Evolutionary conservation across 345 rosid species (phyloP).

Genomic region (Populus pruinosa): DNA sequence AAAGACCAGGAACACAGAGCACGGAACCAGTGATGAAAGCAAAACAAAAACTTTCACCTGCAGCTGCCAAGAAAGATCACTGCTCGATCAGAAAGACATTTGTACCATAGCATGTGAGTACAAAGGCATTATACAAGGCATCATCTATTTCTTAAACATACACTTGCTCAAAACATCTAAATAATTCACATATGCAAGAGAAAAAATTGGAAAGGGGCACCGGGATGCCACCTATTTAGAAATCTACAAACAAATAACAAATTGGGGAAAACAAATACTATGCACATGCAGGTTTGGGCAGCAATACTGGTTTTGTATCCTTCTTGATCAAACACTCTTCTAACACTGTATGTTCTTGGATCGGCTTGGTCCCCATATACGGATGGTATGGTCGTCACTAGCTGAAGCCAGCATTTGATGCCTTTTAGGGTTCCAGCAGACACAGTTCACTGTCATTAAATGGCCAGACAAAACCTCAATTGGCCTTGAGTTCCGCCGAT

Average conservation of each 20-base stretch:
- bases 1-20: no score
- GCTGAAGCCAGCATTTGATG: constrained; percentile 81
- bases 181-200: constrained; percentile 1
- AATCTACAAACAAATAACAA: constrained; percentile 19
- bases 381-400: constrained; percentile 74
- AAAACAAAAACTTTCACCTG: neutral
- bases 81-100: neutral
- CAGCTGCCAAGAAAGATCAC: neutral
- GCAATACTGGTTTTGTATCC: neutral
- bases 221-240: constrained; percentile 18
- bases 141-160: neutral
- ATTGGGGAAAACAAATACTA: constrained; percentile 9
- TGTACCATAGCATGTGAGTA: neutral
- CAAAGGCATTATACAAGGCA: neutral
- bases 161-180: neutral
- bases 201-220: constrained; percentile 28
- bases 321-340: constrained; percentile 14
- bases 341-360: constrained; percentile 16
- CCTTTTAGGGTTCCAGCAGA: constrained; percentile 80
- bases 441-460: constrained; percentile 75
- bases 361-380: constrained; percentile 67
- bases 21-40: neutral
- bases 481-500: constrained; percentile 42
- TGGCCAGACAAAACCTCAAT: constrained; percentile 71
- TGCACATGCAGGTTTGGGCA: constrained; percentile 13